Evolutionary conservation across 805 yeast genomes (phyloP), one percentile per base, ranked within the genome.

Genomic region (Monosporozyma unispora): DNA sequence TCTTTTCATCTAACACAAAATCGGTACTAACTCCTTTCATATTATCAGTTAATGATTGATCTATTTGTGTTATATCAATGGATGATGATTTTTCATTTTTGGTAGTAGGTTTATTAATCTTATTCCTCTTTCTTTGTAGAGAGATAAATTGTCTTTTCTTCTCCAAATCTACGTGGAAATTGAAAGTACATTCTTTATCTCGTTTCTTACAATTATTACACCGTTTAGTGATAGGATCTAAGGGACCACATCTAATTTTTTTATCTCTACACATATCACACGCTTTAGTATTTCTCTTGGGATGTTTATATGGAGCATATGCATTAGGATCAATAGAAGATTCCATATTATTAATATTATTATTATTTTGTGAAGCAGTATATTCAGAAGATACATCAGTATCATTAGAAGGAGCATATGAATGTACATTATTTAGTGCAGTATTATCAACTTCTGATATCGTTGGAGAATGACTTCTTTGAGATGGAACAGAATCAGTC

Each of bases 191-290:
- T 3, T 50, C 49, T 3, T 41, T 43, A n/a, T 51, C 45, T 40
- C 50, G 51, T 33, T 55, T 57, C 25, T 44, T 45, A 46, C 62
- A 58, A 46, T 57, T 57, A 12, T 48, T 42, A 46, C 62, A 58
- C 42, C 48, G 54, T 3, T 50, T 52, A 8, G 53, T 45, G 3
- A 23, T 23, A 12, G 52, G 46, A 42, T 57, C 52, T 5, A 53
- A 45, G 2, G 51, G 48, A 14, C 52, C 57, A 49, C 62, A 58
- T 45, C 54, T 54, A 33, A 58, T 54, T 35, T 58, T 58, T 23
- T 58, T 53, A 33, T 49, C 52, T 38, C 62, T 51, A 48, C 62
- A 58, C 19, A 52, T 49, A 45, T 58, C 62, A 49, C 62, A 58
- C 1, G 62, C 62, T 47, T 50, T 57, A 12, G 52, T 48, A 3